Evolutionary conservation across 2,329 filamentous ascomycete genomes (phyloP), one percentile per base, ranked within the genome.

Genomic region (Calonectria fujianensis): DNA sequence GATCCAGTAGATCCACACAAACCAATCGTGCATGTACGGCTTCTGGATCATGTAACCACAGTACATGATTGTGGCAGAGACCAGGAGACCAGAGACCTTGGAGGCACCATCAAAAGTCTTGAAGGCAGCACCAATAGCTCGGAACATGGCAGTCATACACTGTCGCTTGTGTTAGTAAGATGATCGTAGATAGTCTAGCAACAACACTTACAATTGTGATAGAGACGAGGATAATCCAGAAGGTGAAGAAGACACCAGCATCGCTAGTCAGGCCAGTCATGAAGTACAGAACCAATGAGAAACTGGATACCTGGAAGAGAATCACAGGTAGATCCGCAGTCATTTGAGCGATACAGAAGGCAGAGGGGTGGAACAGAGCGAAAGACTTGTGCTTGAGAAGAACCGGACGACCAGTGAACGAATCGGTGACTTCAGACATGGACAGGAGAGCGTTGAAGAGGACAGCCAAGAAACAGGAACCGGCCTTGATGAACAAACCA

Each of bases 341-440:
- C 48, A 90, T 88, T 74, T 90, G 88, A 2, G 90, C 89, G 41
- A 92, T 79, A 87, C 94, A 85, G 91, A 90, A 89, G 0, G 88
- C 88, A 2, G 88, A 89, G 0, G 91, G 91, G 65, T 92, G 90
- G 81, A 89, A 92, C 64, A 89, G 86, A 24, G 89, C 90, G 74
- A 92, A 92, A 0, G 83, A 80, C 75, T 90, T 90, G 76, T 93
- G 91, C 81, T 92, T 92, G 59, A 89, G 82, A 4, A 93, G 80
- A 14, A 93, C 87, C 0, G 91, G 90, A 0, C 93, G 88, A 24
- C 91, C 91, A 16, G 84, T 86, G 78, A 92, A 94, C 0, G 91
- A 91, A 35, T 91, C 88, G 0, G 89, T 92, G 1, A 94, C 92
- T 82, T 95, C 93, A 1, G 91, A 89, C 87, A 94, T 91, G 29